Evolutionary conservation across 345 rosid genomes (phyloP).

Genomic region (Cardiospermum halicacabum): DNA sequence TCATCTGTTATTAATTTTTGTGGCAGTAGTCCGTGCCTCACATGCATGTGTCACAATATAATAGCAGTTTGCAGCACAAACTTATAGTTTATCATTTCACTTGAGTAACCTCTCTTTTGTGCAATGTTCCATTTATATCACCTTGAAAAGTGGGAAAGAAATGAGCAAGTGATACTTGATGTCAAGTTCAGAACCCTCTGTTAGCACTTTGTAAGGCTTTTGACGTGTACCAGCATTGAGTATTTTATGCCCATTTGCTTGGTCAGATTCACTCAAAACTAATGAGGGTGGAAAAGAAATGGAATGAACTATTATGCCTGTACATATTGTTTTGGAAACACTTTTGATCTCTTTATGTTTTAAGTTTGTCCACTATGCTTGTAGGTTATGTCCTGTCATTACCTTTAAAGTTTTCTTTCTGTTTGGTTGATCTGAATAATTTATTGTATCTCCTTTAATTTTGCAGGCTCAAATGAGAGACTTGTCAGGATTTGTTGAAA

Average conservation of each 20-base stretch:
- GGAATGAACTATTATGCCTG: neutral
- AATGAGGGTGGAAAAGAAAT: neutral
- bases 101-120: neutral
- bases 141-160: neutral
- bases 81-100: neutral
- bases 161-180: neutral
- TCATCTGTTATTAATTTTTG: neutral
- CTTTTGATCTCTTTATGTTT: neutral
- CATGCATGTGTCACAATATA: neutral
- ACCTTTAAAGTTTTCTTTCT: neutral
- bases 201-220: neutral
- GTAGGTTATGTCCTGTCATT: neutral
- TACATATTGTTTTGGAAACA: neutral
- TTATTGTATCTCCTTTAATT: neutral
- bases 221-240: neutral
- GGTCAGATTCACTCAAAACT: neutral
- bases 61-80: neutral
- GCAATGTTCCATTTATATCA: neutral
- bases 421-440: neutral
- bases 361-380: neutral
- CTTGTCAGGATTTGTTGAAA: conserved; percentile 91
- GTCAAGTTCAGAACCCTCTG: neutral
- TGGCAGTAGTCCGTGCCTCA: neutral
- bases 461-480: conserved; percentile 99
- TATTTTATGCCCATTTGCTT: neutral